Evolutionary conservation across 345 rosid genomes (phyloP).

Genomic region (Camelina laxa): DNA sequence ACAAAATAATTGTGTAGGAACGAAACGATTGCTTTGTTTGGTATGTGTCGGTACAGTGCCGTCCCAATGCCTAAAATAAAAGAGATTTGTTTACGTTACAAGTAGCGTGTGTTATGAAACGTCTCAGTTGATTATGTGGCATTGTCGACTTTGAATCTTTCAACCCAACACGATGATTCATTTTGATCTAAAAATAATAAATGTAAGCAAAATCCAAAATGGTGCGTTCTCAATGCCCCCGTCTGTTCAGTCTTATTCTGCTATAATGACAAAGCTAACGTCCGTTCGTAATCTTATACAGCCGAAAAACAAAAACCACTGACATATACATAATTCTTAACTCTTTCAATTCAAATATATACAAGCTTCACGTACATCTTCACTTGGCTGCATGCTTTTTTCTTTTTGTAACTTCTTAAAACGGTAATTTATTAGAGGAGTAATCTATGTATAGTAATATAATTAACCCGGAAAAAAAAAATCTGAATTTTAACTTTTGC

Average conservation of each 20-base stretch:
- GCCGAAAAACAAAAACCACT: slow-evolving; percentile 3
- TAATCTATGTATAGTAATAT: neutral
- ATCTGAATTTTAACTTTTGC: neutral
- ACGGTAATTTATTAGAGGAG: neutral
- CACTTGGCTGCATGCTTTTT: neutral
- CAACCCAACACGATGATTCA: slow-evolving; percentile 35
- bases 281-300: neutral
- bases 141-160: slow-evolving; percentile 25
- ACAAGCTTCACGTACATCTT: too few species aligned
- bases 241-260: slow-evolving; percentile 2
- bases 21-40: slow-evolving; percentile 34
- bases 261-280: neutral
- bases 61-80: slow-evolving; percentile 17
- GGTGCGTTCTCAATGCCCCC: slow-evolving; percentile 9
- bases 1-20: neutral
- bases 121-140: slow-evolving; percentile 30
- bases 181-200: neutral
- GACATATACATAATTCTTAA: neutral
- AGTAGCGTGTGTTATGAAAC: slow-evolving; percentile 30
- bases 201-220: slow-evolving; percentile 9
- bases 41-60: slow-evolving; percentile 33
- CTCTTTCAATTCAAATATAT: neutral
- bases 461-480: neutral
- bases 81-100: slow-evolving; percentile 18
- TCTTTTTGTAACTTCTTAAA: neutral